Evolutionary conservation across 2,329 filamentous ascomycete species (phyloP).

Genomic region (Arthrobotrys entomopaga): DNA sequence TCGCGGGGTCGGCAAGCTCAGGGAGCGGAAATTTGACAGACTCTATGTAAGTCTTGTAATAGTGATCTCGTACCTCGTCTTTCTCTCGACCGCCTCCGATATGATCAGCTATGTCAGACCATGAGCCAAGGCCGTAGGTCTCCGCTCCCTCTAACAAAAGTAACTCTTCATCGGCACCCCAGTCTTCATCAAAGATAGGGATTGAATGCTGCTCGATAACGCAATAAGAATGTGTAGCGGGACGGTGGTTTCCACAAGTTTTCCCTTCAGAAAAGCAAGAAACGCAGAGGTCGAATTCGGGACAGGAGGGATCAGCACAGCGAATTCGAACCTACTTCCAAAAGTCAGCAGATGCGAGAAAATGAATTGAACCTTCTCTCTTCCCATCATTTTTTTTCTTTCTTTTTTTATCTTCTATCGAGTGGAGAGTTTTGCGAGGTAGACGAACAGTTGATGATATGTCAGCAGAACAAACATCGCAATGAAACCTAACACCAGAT

Average conservation of each 20-base stretch:
- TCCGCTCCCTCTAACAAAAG: constrained; percentile 91
- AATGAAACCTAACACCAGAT: constrained; percentile 93
- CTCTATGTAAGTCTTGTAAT: constrained; percentile 85
- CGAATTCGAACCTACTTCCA: constrained; percentile 82
- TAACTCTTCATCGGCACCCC: constrained; percentile 98
- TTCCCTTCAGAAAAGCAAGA: constrained; percentile 89
- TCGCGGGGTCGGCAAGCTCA: constrained; percentile 81
- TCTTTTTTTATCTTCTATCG: neutral
- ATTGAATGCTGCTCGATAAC: constrained; percentile 99
- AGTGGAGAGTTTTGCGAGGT: neutral
- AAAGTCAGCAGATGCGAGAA: neutral
- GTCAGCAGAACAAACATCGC: constrained; percentile 94
- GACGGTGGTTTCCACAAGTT: constrained; percentile 83
- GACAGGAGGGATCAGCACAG: constrained; percentile 83
- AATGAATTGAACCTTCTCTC: no score
- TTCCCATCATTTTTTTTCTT: no score
- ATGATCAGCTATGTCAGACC: constrained; percentile 97
- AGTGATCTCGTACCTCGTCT: constrained; percentile 95
- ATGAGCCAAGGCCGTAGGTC: constrained; percentile 94
- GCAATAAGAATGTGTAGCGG: constrained; percentile 83
- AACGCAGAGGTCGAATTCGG: constrained; percentile 96
- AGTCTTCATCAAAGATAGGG: constrained; percentile 91
- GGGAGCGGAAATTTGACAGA: constrained; percentile 87
- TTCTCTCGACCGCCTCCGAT: constrained; percentile 95
- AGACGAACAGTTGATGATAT: constrained; percentile 86